These are phyloP conservation scores for Suhomyces kunorum DNA, from an alignment of 1,139 yeast genomes.

Conservation along the genomic window DNA sequence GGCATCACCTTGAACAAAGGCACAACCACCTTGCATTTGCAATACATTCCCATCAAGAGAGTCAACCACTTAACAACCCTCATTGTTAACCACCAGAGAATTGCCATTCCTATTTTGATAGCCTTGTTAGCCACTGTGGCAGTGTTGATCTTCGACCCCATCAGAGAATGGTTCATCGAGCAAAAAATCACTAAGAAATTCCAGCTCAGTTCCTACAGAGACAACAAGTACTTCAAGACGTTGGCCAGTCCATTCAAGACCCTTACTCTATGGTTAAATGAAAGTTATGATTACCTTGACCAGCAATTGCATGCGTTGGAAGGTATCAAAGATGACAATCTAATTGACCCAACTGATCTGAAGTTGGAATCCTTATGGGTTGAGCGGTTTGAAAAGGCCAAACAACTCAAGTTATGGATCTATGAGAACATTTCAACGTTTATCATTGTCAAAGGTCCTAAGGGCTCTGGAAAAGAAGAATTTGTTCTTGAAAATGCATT, in stretches of 20 bases:
- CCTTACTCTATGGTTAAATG: slow-evolving; percentile 29
- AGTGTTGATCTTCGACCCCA: slow-evolving; percentile 87
- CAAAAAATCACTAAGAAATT: slow-evolving; percentile 64
- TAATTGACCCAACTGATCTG: slow-evolving; percentile 21
- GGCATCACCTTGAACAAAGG: slow-evolving; percentile 61
- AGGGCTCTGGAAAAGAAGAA: slow-evolving; percentile 90
- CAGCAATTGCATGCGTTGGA: slow-evolving; percentile 11
- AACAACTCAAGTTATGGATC: slow-evolving; percentile 76
- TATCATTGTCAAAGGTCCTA: slow-evolving; percentile 86
- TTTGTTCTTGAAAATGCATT: slow-evolving; percentile 73
- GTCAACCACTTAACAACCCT: slow-evolving; percentile 56
- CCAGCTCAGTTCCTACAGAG: slow-evolving; percentile 33
- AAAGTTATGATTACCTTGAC: slow-evolving; percentile 30
- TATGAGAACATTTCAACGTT: slow-evolving; percentile 66
- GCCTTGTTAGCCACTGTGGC: slow-evolving; percentile 68
- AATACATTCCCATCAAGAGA: slow-evolving; percentile 59
- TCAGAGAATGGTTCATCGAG: slow-evolving; percentile 77
- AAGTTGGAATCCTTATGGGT: slow-evolving; percentile 54
- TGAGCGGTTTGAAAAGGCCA: slow-evolving; percentile 67
- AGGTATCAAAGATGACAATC: slow-evolving; percentile 1
- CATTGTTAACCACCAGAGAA: slow-evolving; percentile 75
- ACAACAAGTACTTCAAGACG: slow-evolving; percentile 31
- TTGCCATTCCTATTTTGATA: slow-evolving; percentile 61
- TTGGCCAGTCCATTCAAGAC: slow-evolving; percentile 30
- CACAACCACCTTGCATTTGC: slow-evolving; percentile 66